Base-by-base conservation (phyloP, 345 rosid species). In the Pistacia vera region DNA sequence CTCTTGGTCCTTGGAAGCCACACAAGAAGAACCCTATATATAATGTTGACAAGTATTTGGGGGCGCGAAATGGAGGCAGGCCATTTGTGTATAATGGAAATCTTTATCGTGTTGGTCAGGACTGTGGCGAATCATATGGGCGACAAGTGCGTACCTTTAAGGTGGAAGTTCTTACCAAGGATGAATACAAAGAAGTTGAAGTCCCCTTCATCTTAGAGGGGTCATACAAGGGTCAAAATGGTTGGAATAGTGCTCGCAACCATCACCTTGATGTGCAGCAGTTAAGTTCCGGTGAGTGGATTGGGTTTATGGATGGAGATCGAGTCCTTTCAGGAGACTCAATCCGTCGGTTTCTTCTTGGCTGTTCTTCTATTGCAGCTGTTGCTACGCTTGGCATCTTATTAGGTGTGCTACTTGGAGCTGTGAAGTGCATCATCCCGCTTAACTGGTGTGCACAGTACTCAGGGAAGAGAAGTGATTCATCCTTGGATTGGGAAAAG, bases 21-120 rank as follows among this genome's bases (percentile, higher is more conserved):
- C 97, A 96, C 89, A 92, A 86, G 87, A 89, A 85, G 84, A 92
- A 94, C 75, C 99, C 99, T 36, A 75, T 96, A 63, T 87, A 96
- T 70, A 94, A 92, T 60, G 81, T 83, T 12, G 73, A 86, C 72
- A 85, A 66, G 69, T 86, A 86, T 49, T 61, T 79, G 59, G 99
- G 98, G 44, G 97, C 99, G 12, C 90, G 99, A 68, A 96, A 96
- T 73, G 99, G 95, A 41, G 99, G 99, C 78, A 86, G 98, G 71
- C 91, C 94, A 11, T 92, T 96, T 82, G 33, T 78, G 35, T 84
- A 90, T 16, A 66, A 88, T 54, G 98, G 97, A 16, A 82, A 82
- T 63, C 90, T 96, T 46, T 92, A 92, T 80, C 99, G 99, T n/a
- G 73, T 88, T 70, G 99, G 99, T 85, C 99, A 96, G 84, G 98